phyloP scores from a whole-genome alignment of 805 yeast species.

The Yarrowia sp. region DNA sequence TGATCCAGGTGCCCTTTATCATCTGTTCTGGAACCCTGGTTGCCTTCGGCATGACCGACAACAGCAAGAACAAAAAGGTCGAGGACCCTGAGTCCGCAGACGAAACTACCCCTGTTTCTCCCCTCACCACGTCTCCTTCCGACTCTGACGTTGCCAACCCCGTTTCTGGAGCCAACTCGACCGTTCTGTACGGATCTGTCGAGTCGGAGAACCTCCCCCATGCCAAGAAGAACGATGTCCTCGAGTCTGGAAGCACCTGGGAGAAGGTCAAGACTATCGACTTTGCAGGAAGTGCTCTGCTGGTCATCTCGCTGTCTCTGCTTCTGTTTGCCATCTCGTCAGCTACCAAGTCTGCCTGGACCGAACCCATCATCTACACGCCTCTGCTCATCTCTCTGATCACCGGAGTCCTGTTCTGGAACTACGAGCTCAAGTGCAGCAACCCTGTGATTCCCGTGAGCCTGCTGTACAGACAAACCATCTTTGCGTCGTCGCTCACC shows the following conservation, averaged over 20 bases:
- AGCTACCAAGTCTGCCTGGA: constrained; percentile 60
- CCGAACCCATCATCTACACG: constrained; percentile 53
- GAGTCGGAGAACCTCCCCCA: constrained; percentile 35
- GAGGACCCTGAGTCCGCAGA: constrained; percentile 9
- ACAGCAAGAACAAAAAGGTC: constrained; percentile 40
- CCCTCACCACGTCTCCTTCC: not conserved
- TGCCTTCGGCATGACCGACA: constrained; percentile 40
- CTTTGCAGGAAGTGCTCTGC: constrained; percentile 65
- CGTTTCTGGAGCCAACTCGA: constrained; percentile 17
- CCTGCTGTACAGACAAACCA: constrained; percentile 56
- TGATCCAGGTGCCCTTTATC: constrained; percentile 53
- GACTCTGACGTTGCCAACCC: constrained; percentile 10
- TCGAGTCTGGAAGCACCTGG: constrained; percentile 52
- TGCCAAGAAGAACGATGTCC: constrained; percentile 44
- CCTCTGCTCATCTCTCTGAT: constrained; percentile 51
- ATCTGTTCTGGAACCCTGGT: constrained; percentile 53
- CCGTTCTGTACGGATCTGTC: constrained; percentile 47
- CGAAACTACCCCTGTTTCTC: constrained; percentile 25
- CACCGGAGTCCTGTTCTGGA: constrained; percentile 54
- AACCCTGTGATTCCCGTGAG: constrained; percentile 55
- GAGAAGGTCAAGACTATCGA: constrained; percentile 56
- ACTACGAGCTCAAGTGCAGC: constrained; percentile 54
- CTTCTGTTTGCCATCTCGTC: constrained; percentile 70
- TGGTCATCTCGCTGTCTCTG: constrained; percentile 64
- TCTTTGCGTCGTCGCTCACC: constrained; percentile 68